Evolutionary conservation across 2,329 filamentous ascomycete genomes (phyloP), one percentile per base, ranked within the genome.

Genomic region (Blastomyces emzantsi): DNA sequence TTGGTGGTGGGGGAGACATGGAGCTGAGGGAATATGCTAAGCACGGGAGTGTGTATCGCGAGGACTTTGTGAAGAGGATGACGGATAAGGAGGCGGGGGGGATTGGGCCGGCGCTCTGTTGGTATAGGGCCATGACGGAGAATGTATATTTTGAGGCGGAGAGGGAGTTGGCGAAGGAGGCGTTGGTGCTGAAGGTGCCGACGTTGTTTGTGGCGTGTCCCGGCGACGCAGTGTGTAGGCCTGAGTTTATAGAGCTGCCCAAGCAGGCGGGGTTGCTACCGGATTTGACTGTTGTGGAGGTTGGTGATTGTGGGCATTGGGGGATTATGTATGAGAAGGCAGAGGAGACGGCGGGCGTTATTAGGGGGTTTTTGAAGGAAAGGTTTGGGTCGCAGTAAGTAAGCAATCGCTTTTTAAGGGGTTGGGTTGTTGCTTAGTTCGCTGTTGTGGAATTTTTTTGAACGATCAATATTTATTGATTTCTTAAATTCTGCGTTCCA

Each of bases 301-400:
- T 60, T 17, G 9, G n/a, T 2, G 57, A 25, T 13, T 60, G 57
- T 47, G 55, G 55, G 41, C 57, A 60, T 30, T 60, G 57, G 57
- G 43, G 57, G 33, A 41, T 57, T 33, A 30, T 47, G 5, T 47
- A 47, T 47, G 57, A 60, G 25, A 60, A 47, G 39, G 39, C 22
- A 41, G 43, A 45, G 57, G 41, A 60, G 39, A 47, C 30, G 41
- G 57, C 39, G 41, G 57, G 43, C 1, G 22, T 33, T 39, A 60
- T 60, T 60, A 3, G 9, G 15, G 41, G 17, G 22, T 60, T 60
- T 33, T 45, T 60, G 57, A 45, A 47, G 57, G 41, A 60, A 7
- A 60, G 5, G 57, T 60, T 49, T 60, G 15, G 6, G 25, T 25
- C 15, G 39, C 33, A 47, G 15, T 39, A 33, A 15, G 41, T 13